Conservation (phyloP, 805 yeast genomes). For the Lipomyces oligophaga region DNA sequence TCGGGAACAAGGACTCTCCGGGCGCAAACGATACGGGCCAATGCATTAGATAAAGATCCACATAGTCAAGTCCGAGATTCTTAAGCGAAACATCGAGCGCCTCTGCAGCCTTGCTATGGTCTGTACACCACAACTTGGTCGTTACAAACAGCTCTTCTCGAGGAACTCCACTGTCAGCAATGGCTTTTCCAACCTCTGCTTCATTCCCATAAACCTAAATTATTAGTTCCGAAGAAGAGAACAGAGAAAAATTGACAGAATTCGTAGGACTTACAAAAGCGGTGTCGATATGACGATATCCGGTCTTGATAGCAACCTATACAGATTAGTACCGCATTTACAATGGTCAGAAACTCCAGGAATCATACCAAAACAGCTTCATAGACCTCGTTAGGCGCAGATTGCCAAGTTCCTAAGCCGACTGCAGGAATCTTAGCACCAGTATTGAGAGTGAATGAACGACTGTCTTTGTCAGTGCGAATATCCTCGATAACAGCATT, state of each 20-base stretch:
- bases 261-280: slow-evolving; percentile 44
- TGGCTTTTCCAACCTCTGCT: slow-evolving; percentile 52
- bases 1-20: slow-evolving; percentile 43
- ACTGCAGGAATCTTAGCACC: slow-evolving; percentile 63
- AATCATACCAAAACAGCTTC: slow-evolving; percentile 47
- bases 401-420: slow-evolving; percentile 75
- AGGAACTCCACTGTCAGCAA: slow-evolving; percentile 47
- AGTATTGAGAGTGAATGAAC: slow-evolving; percentile 45
- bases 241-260: no score
- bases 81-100: slow-evolving; percentile 58
- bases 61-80: slow-evolving; percentile 66
- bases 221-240: background rate
- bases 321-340: background rate
- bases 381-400: slow-evolving; percentile 50
- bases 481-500: no score
- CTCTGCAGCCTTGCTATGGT: slow-evolving; percentile 42
- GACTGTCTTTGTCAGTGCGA: no score
- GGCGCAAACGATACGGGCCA: slow-evolving; percentile 67
- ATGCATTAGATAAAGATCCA: slow-evolving; percentile 74
- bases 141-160: slow-evolving; percentile 44
- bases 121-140: slow-evolving; percentile 43
- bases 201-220: slow-evolving; percentile 56
- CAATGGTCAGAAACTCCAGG: background rate
- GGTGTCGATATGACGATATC: slow-evolving; percentile 76
- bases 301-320: slow-evolving; percentile 47